Conservation (phyloP, 2,329 filamentous ascomycete genomes). For the Rutstroemia sp. region DNA sequence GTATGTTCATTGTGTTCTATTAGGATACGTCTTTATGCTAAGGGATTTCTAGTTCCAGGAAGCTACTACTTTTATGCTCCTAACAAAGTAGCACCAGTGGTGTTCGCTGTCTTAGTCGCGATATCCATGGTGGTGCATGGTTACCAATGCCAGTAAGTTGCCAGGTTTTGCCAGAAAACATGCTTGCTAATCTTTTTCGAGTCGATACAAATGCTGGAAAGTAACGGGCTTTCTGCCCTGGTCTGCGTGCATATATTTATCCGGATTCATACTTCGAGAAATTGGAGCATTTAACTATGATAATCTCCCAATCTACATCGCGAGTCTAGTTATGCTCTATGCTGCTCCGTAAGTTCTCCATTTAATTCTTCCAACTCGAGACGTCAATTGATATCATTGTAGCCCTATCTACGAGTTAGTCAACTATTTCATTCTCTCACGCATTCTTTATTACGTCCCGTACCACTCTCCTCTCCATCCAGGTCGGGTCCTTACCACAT, state of each 20-base stretch:
- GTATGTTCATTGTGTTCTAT: background rate
- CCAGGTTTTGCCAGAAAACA: background rate
- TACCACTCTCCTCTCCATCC: constrained; percentile 47
- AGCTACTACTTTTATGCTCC: constrained; percentile 44
- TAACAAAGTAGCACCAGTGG: constrained; percentile 44
- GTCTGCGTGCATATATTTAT: constrained; percentile 46
- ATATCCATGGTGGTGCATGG: constrained; percentile 40
- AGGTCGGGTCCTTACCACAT: constrained; percentile 38
- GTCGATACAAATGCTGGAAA: constrained; percentile 49
- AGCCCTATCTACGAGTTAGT: constrained; percentile 53
- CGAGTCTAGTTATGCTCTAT: constrained; percentile 31
- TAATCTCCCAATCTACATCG: constrained; percentile 38
- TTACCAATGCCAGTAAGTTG: constrained; percentile 49
- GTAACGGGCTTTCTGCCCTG: constrained; percentile 47
- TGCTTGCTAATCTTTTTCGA: constrained; percentile 20
- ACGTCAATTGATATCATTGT: background rate
- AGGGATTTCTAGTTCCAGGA: constrained; percentile 18
- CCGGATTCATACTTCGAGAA: constrained; percentile 48
- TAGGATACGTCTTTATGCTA: background rate
- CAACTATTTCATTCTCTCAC: constrained; percentile 54
- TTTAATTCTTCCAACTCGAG: constrained; percentile 16
- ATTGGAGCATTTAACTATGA: constrained; percentile 44
- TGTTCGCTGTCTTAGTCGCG: constrained; percentile 43
- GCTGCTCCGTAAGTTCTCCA: constrained; percentile 23
- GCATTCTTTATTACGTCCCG: constrained; percentile 53